Evolutionary conservation across 208 protist species (phyloP).

Genomic region (Acanthamoeba healyi): DNA sequence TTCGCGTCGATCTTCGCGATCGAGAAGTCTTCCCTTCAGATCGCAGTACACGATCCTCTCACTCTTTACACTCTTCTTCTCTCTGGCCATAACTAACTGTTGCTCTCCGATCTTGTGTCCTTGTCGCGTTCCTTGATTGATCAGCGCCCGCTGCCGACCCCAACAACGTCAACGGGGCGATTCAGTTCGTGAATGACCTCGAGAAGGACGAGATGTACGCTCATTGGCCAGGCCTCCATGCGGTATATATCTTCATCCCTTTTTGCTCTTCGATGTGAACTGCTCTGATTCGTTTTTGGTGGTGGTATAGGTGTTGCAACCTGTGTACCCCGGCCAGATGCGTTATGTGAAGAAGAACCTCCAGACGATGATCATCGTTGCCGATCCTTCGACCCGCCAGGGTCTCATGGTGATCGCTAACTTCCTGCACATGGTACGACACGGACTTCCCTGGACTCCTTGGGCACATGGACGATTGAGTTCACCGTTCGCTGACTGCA

Average conservation of each 20-base stretch:
- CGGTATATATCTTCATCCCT: too few species aligned
- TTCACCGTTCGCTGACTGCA: not conserved
- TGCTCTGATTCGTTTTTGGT: not conserved
- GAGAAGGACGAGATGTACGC: constrained; percentile 89
- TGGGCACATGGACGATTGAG: not conserved
- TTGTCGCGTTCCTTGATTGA: not conserved
- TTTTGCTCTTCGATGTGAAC: not conserved
- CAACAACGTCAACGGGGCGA: constrained; percentile 66
- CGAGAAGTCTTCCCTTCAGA: constrained; percentile 1
- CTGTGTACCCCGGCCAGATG: constrained; percentile 80
- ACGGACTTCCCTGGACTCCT: not conserved
- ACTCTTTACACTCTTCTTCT: not conserved
- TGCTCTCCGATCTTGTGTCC: not conserved
- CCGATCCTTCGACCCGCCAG: not conserved
- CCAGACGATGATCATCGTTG: constrained; percentile 84
- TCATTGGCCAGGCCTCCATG: constrained; percentile 59
- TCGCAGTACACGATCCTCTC: not conserved
- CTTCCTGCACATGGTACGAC: not conserved
- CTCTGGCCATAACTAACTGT: not conserved
- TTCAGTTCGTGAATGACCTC: constrained; percentile 92
- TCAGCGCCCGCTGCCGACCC: not conserved
- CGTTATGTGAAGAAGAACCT: constrained; percentile 91
- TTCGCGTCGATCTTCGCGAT: constrained; percentile 44
- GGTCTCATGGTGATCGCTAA: not conserved
- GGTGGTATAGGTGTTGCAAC: constrained; percentile 73